Conservation (phyloP, 768 basidiomycete genomes). For the Boletales sp. region DNA sequence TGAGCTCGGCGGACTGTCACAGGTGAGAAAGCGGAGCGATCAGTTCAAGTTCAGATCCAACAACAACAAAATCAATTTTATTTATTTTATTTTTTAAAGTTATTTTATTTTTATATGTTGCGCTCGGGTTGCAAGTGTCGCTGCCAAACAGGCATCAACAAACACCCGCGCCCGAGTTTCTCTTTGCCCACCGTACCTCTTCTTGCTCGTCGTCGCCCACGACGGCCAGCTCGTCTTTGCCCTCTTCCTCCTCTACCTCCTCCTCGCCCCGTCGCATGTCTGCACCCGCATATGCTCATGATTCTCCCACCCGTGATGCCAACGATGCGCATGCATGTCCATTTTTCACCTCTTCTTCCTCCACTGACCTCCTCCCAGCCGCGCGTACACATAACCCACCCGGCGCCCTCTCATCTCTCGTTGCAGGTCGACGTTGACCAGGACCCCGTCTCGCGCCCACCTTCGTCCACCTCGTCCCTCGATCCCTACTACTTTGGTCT, state of each 20-base stretch:
- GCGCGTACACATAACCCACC: slow-evolving; percentile 46
- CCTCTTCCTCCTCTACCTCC: slow-evolving; percentile 6
- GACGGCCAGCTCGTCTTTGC: slow-evolving; percentile 21
- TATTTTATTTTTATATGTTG: too few species aligned
- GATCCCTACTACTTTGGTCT: slow-evolving; percentile 88
- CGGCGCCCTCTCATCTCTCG: slow-evolving; percentile 28
- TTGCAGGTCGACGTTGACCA: slow-evolving; percentile 42
- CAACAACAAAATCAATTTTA: neutral
- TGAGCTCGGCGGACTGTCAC: slow-evolving; percentile 35
- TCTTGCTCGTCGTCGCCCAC: slow-evolving; percentile 31
- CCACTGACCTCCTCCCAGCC: slow-evolving; percentile 32
- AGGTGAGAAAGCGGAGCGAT: slow-evolving; percentile 18
- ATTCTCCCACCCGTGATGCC: neutral
- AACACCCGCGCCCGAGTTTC: slow-evolving; percentile 21
- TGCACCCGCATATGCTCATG: slow-evolving; percentile 32
- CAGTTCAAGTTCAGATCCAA: slow-evolving; percentile 17
- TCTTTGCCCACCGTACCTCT: slow-evolving; percentile 15
- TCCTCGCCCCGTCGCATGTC: slow-evolving; percentile 42
- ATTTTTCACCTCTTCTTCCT: neutral
- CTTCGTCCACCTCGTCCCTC: slow-evolving; percentile 74
- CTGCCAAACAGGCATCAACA: slow-evolving; percentile 22
- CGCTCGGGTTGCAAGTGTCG: slow-evolving; percentile 3
- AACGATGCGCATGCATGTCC: slow-evolving; percentile 13
- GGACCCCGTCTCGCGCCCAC: slow-evolving; percentile 53
- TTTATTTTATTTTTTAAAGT: too few species aligned